Base-by-base conservation (phyloP, 352 stramenopile genomes). In the Sclerospora graminicola region DNA sequence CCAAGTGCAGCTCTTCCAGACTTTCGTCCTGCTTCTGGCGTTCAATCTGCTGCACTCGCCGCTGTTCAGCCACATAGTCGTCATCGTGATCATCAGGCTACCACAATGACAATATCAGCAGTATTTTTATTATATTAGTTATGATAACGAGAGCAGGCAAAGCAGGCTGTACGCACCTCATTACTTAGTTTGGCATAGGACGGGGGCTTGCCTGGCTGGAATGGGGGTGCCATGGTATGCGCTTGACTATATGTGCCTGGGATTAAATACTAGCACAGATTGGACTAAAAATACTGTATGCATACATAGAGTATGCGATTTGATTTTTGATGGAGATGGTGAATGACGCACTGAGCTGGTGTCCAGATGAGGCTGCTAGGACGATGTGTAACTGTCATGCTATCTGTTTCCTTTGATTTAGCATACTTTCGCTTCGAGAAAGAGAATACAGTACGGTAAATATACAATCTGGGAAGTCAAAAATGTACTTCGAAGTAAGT, bases 11-110 rank as follows among this genome's bases (percentile, higher is more conserved):
- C 48, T 87, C 60, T 39, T 88, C 79, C 27, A 91, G 50, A 52
- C 60, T 88, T 48, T 91, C 79, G 37, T 91, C 79, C 45, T 91
- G 79, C 57, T 88, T 89, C 43, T 87, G 65, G 18, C 76, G 76
- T 49, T 91, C 79, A 14, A 76, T 13, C 59, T 88, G 72, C 41
- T 85, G 76, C 44, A 69, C 59, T n/a, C 55, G 49, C 18, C 54
- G 63, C 26, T 88, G 67, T 7, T 66, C 57, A 10, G 15, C 18
- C 8, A 76, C 62, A 32, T 74, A 77, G 62, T 85, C 66, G 41
- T 88, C 72, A 27, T 81, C 76, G 43, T 51, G 29, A 13, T 70
- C 60, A 45, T 84, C 59, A 1, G 68, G 58, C 67, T 83, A 35
- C 8, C 11, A 41, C 20, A 20, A 50, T 1, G 40, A 32, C 41